Evolutionary conservation across 768 basidiomycete species (phyloP).

Genomic region (Termitomyces sp.): DNA sequence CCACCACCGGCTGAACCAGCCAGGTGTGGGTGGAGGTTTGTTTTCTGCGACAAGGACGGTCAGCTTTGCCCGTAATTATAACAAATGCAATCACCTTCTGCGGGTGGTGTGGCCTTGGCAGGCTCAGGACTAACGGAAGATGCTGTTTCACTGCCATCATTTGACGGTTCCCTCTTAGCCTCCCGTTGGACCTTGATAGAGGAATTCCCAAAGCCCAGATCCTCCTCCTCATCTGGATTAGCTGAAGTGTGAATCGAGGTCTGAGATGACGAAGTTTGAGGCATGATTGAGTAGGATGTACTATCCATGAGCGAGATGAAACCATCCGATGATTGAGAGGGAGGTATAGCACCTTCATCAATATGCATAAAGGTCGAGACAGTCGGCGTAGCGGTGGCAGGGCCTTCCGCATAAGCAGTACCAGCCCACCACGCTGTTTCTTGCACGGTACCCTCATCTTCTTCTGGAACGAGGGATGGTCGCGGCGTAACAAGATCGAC

Average conservation of each 20-base stretch:
- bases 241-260: conserved; percentile 10
- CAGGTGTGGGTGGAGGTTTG: conserved; percentile 25
- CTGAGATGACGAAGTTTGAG: conserved; percentile 22
- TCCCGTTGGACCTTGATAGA: conserved; percentile 31
- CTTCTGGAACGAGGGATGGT: conserved; percentile 25
- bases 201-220: conserved; percentile 88
- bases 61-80: not conserved
- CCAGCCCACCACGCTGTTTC: conserved; percentile 68
- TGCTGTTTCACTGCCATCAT: conserved; percentile 25
- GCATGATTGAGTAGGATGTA: conserved; percentile 40
- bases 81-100: conserved; percentile 25
- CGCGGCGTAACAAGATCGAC: conserved; percentile 32
- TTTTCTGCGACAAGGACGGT: conserved; percentile 5
- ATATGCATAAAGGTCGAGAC: conserved; percentile 62
- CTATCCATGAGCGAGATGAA: conserved; percentile 86
- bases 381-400: conserved; percentile 58
- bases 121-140: conserved; percentile 6
- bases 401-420: conserved; percentile 32
- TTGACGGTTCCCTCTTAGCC: conserved; percentile 30
- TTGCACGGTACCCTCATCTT: conserved; percentile 35
- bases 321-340: conserved; percentile 48
- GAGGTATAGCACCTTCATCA: conserved; percentile 38
- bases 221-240: conserved; percentile 56
- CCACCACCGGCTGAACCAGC: conserved; percentile 87
- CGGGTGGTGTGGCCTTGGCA: conserved; percentile 14